A percentile compares a stretch with the other conserved stretches of the same genome.
Evolutionary conservation across 257 asterid genomes (phyloP).

Genomic region (Thymus mandschuricus): DNA sequence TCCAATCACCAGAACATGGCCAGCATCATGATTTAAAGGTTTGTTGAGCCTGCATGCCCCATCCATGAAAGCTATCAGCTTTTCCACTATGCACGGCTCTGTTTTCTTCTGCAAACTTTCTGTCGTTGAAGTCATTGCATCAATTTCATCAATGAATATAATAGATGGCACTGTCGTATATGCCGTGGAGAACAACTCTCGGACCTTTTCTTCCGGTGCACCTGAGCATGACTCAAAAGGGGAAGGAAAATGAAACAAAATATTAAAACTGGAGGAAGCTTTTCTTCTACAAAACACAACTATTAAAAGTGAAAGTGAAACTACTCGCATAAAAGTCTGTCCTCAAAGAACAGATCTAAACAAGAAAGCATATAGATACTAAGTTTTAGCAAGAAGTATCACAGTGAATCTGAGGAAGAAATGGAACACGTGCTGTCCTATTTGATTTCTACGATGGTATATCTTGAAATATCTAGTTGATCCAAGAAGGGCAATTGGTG

Average conservation of each 20-base stretch:
- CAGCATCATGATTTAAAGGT: slow-evolving; percentile 40
- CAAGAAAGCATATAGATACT: background rate
- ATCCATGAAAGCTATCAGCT: slow-evolving; percentile 87
- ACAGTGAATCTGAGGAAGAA: background rate
- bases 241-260: background rate
- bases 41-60: slow-evolving; percentile 51
- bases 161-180: slow-evolving; percentile 79
- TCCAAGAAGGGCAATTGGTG: too few species aligned
- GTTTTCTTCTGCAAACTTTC: slow-evolving; percentile 71
- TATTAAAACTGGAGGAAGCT: background rate
- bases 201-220: slow-evolving; percentile 81
- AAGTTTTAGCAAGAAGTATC: background rate
- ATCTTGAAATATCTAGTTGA: background rate
- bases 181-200: slow-evolving; percentile 76
- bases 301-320: too few species aligned
- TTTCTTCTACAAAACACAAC: background rate
- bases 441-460: too few species aligned
- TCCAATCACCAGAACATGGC: slow-evolving; percentile 81
- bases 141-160: slow-evolving; percentile 68
- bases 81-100: slow-evolving; percentile 78
- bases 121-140: slow-evolving; percentile 59
- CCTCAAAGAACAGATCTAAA: background rate
- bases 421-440: background rate
- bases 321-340: too few species aligned
- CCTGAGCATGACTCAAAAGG: slow-evolving; percentile 39